A percentile compares a stretch with the other conserved stretches of the same genome.
These are phyloP conservation scores for Candida nitratophila DNA, from an alignment of 805 yeast species.

Conservation along the genomic window DNA sequence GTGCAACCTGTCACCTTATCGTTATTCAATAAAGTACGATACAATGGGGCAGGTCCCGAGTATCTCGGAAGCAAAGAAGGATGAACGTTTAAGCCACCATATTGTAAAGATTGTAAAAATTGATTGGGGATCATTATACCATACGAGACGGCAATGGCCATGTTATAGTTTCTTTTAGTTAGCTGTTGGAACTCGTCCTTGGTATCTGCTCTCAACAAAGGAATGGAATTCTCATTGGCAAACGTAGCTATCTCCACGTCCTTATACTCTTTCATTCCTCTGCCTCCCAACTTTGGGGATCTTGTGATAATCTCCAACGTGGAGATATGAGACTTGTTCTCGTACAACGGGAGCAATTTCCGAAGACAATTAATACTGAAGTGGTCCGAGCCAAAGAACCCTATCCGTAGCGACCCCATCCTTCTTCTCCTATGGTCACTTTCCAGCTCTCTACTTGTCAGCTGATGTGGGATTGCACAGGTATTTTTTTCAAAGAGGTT, in stretches of 20 bases:
- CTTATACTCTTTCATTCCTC: constrained; percentile 37
- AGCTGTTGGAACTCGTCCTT: constrained; percentile 28
- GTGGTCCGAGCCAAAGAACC: constrained; percentile 73
- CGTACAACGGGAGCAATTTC: constrained; percentile 24
- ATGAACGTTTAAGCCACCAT: constrained; percentile 84
- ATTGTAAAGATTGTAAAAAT: constrained; percentile 40
- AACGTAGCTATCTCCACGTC: constrained; percentile 49
- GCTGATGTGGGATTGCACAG: too few relatives aligned
- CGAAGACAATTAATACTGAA: constrained; percentile 55
- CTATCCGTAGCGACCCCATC: constrained; percentile 27
- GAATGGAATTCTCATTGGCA: constrained; percentile 28
- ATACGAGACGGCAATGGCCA: constrained; percentile 88
- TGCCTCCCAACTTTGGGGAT: constrained; percentile 56
- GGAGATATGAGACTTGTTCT: constrained; percentile 2
- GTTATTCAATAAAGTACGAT: constrained; percentile 61
- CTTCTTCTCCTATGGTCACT: background rate
- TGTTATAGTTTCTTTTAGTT: constrained; percentile 32
- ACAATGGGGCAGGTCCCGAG: constrained; percentile 89
- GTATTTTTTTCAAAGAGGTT: too few relatives aligned
- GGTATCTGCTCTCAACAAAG: constrained; percentile 46
- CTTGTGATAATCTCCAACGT: constrained; percentile 57
- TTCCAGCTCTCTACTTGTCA: too few relatives aligned
- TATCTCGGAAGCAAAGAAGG: constrained; percentile 82
- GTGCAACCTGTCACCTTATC: constrained; percentile 74
- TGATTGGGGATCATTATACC: constrained; percentile 71